A percentile compares a stretch with the other conserved stretches of the same genome.
phyloP scores from a whole-genome alignment of 495 filamentous ascomycete species.

The Daldinia decipiens region DNA sequence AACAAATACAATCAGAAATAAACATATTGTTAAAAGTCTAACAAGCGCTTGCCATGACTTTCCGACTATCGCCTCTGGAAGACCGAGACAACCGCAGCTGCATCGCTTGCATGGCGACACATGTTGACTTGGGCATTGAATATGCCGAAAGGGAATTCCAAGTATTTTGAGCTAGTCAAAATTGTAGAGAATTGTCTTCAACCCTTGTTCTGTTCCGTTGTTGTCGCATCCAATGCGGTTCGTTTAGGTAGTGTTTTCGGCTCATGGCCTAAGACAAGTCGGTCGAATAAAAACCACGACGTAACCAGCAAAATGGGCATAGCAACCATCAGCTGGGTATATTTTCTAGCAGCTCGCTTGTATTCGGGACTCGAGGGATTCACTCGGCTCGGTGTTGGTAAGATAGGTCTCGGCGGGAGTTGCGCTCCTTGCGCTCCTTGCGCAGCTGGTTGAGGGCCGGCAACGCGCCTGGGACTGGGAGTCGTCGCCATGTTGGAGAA shows the following conservation, averaged over 20 bases:
- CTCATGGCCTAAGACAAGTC: slow-evolving; percentile 44
- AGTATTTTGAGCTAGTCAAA: not conserved
- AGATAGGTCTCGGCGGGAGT: slow-evolving; percentile 11
- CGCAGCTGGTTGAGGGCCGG: slow-evolving; percentile 1
- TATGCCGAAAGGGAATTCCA: not conserved
- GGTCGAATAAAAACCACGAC: slow-evolving; percentile 56
- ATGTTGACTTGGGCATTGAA: not conserved
- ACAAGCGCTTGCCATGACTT: too few relatives aligned
- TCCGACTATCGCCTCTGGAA: not conserved
- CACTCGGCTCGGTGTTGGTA: slow-evolving; percentile 22
- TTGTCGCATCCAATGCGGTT: not conserved
- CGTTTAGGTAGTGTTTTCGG: slow-evolving; percentile 5
- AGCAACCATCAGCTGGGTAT: slow-evolving; percentile 53
- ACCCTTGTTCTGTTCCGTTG: slow-evolving; percentile 5
- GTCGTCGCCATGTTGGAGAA: slow-evolving; percentile 24
- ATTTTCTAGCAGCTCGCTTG: slow-evolving; percentile 52
- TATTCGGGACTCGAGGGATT: slow-evolving; percentile 54
- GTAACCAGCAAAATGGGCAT: slow-evolving; percentile 59
- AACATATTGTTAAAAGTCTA: too few relatives aligned
- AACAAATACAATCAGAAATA: not conserved
- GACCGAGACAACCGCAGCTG: not conserved
- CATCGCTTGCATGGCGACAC: not conserved
- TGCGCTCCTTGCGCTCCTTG: slow-evolving; percentile 7
- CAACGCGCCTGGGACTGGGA: slow-evolving; percentile 4
- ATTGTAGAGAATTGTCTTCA: slow-evolving; percentile 5